phyloP scores from a whole-genome alignment of 768 basidiomycete species.

The Neoboletus magnificus region DNA sequence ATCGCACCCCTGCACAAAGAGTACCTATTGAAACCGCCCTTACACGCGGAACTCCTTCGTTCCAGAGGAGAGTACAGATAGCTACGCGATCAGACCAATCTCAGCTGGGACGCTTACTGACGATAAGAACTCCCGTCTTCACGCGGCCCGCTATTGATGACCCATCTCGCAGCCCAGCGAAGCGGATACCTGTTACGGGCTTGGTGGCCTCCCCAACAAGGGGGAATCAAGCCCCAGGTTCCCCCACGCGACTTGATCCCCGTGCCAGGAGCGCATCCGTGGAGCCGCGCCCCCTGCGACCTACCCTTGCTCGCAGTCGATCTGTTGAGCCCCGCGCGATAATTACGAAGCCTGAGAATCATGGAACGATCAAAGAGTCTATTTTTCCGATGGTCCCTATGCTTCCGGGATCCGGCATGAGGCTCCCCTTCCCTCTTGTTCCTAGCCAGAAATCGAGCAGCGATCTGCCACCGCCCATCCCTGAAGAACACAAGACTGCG shows the following conservation, averaged over 20 bases:
- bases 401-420: constrained; percentile 6
- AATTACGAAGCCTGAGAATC: constrained; percentile 3
- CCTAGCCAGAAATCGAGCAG: constrained; percentile 16
- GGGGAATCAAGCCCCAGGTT: constrained; percentile 1
- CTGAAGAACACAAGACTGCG: constrained; percentile 29
- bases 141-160: constrained; percentile 39
- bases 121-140: constrained; percentile 35
- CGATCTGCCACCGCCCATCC: constrained; percentile 29
- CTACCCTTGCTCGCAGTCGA: constrained; percentile 22
- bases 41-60: constrained; percentile 47
- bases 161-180: constrained; percentile 36
- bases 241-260: constrained; percentile 17
- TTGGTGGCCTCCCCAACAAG: constrained; percentile 27
- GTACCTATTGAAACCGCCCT: constrained; percentile 55
- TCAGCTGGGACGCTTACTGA: constrained; percentile 13
- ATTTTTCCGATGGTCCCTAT: constrained; percentile 18
- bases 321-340: constrained; percentile 27
- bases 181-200: constrained; percentile 31
- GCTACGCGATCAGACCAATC: constrained; percentile 23
- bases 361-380: constrained; percentile 17
- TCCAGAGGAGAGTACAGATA: constrained; percentile 42
- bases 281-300: constrained; percentile 29
- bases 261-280: constrained; percentile 34
- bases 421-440: constrained; percentile 30
- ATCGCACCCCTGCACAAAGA: constrained; percentile 61